Percentiles rank a stretch among this genome's conserved stretches.
phyloP scores from a whole-genome alignment of 2,329 filamentous ascomycete species.

The Cytospora piceae region DNA sequence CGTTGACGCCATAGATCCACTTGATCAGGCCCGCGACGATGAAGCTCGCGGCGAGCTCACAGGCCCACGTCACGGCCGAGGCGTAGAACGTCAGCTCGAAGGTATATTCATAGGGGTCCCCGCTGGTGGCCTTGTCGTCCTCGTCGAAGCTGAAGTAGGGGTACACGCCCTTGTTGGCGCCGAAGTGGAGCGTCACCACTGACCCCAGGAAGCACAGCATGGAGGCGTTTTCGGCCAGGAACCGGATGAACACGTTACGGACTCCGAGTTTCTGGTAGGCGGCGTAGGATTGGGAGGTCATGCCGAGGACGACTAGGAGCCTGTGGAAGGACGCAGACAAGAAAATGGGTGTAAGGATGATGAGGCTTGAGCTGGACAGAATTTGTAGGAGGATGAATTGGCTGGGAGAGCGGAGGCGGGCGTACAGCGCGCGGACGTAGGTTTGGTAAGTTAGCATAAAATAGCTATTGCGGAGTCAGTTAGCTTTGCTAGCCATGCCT shows the following conservation, averaged over 20 bases:
- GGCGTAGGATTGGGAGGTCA: slow-evolving; percentile 63
- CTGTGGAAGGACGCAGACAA: slow-evolving; percentile 65
- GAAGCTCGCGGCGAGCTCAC: slow-evolving; percentile 65
- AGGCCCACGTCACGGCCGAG: slow-evolving; percentile 67
- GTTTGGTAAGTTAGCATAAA: slow-evolving; percentile 73
- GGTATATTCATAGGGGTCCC: slow-evolving; percentile 55
- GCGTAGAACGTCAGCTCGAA: slow-evolving; percentile 67
- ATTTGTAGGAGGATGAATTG: slow-evolving; percentile 70
- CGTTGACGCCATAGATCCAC: slow-evolving; percentile 62
- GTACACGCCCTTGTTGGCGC: slow-evolving; percentile 69
- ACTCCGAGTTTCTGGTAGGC: slow-evolving; percentile 69
- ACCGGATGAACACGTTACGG: slow-evolving; percentile 69
- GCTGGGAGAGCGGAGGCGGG: slow-evolving; percentile 65
- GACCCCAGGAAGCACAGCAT: slow-evolving; percentile 71
- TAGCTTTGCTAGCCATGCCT: slow-evolving; percentile 18
- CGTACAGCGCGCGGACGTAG: slow-evolving; percentile 70
- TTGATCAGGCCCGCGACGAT: slow-evolving; percentile 62
- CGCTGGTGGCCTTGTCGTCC: slow-evolving; percentile 40
- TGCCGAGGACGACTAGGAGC: slow-evolving; percentile 53
- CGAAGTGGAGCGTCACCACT: slow-evolving; percentile 68
- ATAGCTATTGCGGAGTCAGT: slow-evolving; percentile 48
- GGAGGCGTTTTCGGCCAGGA: slow-evolving; percentile 67
- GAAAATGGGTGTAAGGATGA: slow-evolving; percentile 65
- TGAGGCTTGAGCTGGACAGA: slow-evolving; percentile 64
- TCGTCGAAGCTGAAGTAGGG: slow-evolving; percentile 70